These are phyloP conservation scores for Macrolepiota albuminosa DNA, from an alignment of 768 basidiomycete genomes.

Conservation along the genomic window DNA sequence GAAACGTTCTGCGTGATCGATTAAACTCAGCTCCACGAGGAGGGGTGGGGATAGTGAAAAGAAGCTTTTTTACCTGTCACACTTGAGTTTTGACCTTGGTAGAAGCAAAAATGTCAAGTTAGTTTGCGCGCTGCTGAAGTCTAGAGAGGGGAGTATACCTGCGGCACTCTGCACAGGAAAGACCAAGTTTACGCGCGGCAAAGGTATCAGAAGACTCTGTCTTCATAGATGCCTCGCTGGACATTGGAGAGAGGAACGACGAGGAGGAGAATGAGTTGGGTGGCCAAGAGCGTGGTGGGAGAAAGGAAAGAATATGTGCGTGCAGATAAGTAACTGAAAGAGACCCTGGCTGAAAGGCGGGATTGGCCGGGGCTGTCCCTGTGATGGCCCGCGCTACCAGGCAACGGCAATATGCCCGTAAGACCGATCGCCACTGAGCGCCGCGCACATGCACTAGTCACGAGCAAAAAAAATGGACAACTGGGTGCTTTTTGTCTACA, in stretches of 20 bases:
- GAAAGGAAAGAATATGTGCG: background rate
- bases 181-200: slow-evolving; percentile 30
- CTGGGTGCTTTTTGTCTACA: background rate
- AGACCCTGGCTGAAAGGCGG: slow-evolving; percentile 2
- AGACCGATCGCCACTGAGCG: background rate
- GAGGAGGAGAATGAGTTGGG: background rate
- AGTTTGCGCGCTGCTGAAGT: background rate
- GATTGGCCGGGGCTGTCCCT: slow-evolving; percentile 6
- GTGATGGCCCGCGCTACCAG: background rate
- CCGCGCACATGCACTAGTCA: background rate
- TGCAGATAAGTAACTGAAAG: background rate
- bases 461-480: background rate
- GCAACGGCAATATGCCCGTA: background rate
- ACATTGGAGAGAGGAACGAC: background rate
- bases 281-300: background rate
- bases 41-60: background rate
- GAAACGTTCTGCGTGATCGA: slow-evolving; percentile 35
- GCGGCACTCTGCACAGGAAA: slow-evolving; percentile 52
- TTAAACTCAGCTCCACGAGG: background rate
- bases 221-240: background rate
- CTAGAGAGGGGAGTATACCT: slow-evolving; percentile 26
- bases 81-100: slow-evolving; percentile 48
- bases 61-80: slow-evolving; percentile 33
- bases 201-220: slow-evolving; percentile 11
- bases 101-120: background rate